Conservation (phyloP, 139 green algal species). For the Closterium sp. region DNA sequence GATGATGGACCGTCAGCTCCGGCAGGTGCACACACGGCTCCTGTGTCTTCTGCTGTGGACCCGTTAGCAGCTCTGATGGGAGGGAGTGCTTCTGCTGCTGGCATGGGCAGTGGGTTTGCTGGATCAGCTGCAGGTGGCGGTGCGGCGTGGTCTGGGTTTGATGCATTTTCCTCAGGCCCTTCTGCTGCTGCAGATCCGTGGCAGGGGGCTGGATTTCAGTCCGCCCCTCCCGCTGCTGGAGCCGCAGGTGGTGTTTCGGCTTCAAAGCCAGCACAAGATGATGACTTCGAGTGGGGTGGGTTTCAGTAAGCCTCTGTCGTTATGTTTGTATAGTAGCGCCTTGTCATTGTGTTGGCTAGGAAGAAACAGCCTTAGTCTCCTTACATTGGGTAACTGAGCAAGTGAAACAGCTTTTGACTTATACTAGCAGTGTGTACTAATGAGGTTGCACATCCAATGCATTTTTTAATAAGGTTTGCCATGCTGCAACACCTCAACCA, state of each 20-base stretch:
- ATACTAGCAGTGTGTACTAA: too few relatives aligned
- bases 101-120: neutral
- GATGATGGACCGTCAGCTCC: neutral
- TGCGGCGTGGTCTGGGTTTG: neutral
- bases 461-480: too few relatives aligned
- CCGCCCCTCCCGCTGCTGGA: neutral
- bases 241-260: neutral
- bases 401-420: too few relatives aligned
- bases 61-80: neutral
- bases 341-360: too few relatives aligned
- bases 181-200: neutral
- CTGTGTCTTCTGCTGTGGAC: neutral
- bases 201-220: neutral
- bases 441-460: too few relatives aligned
- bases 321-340: neutral
- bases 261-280: neutral
- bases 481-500: too few relatives aligned
- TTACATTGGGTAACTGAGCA: too few relatives aligned
- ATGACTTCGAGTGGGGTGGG: constrained; percentile 1
- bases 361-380: too few relatives aligned
- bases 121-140: neutral
- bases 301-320: neutral
- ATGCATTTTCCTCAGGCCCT: neutral
- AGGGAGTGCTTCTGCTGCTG: neutral
- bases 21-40: neutral